These are phyloP conservation scores for Babesia caballi DNA, from an alignment of 169 alveolate genomes.

Conservation along the genomic window DNA sequence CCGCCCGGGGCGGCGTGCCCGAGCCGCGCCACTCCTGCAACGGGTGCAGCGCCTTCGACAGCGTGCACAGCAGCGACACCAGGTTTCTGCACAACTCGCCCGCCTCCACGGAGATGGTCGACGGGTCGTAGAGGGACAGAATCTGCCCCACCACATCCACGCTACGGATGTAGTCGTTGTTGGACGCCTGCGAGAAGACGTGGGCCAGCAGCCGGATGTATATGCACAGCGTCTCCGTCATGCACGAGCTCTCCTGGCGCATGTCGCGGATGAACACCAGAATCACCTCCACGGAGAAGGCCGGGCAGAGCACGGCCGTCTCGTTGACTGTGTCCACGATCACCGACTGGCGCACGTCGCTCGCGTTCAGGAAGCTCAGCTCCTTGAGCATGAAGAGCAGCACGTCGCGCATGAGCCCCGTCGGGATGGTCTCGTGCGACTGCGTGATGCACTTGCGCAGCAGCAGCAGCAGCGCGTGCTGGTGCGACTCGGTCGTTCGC, in stretches of 20 bases:
- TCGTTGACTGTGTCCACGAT: slow-evolving; percentile 51
- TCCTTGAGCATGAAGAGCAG: slow-evolving; percentile 63
- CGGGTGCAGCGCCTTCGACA: slow-evolving; percentile 27
- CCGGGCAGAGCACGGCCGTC: slow-evolving; percentile 58
- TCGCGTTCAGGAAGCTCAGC: slow-evolving; percentile 31
- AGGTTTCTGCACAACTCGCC: slow-evolving; percentile 50
- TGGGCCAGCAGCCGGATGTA: slow-evolving; percentile 47
- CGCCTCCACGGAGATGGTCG: slow-evolving; percentile 27
- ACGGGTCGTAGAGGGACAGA: slow-evolving; percentile 38
- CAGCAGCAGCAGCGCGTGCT: slow-evolving; percentile 33
- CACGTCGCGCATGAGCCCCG: slow-evolving; percentile 37
- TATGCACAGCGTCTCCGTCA: slow-evolving; percentile 30
- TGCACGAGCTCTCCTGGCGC: slow-evolving; percentile 21
- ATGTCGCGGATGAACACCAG: slow-evolving; percentile 55
- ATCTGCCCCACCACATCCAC: slow-evolving; percentile 33
- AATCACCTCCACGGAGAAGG: slow-evolving; percentile 59
- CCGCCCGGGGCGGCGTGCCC: background rate
- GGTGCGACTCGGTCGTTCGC: slow-evolving; percentile 54
- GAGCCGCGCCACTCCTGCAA: background rate
- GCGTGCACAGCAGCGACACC: slow-evolving; percentile 38
- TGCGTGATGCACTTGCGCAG: slow-evolving; percentile 49
- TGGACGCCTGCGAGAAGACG: slow-evolving; percentile 30
- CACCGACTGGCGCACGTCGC: slow-evolving; percentile 50
- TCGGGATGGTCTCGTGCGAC: slow-evolving; percentile 27
- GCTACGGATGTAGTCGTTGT: slow-evolving; percentile 41